These are phyloP conservation scores for Mycena venus DNA, from an alignment of 768 basidiomycete species.

Conservation along the genomic window DNA sequence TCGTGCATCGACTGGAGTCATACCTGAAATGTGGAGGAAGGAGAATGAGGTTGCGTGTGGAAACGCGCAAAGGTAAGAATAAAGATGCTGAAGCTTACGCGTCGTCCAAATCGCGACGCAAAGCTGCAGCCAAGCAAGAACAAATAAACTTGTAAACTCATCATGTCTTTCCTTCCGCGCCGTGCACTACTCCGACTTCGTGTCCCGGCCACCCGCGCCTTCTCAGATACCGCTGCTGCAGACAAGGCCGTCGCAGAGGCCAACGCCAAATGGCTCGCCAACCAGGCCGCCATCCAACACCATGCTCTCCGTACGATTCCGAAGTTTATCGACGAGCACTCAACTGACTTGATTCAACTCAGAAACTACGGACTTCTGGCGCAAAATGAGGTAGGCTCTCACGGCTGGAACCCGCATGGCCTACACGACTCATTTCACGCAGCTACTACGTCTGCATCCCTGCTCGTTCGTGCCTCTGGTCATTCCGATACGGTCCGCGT, in stretches of 20 bases:
- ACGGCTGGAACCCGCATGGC: slow-evolving; percentile 11
- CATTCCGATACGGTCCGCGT: background rate
- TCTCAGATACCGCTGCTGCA: slow-evolving; percentile 46
- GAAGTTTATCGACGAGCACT: background rate
- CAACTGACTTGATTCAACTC: slow-evolving; percentile 22
- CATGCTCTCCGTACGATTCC: slow-evolving; percentile 72
- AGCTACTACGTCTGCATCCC: slow-evolving; percentile 86
- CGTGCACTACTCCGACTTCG: slow-evolving; percentile 63
- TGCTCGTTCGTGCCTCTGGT: slow-evolving; percentile 68
- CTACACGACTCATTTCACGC: slow-evolving; percentile 33
- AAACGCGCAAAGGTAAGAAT: too few species aligned
- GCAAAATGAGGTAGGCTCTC: slow-evolving; percentile 80
- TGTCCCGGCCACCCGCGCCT: slow-evolving; percentile 49
- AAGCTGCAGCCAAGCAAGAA: slow-evolving; percentile 41
- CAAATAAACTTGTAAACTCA: slow-evolving; percentile 44
- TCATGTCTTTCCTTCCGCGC: slow-evolving; percentile 67
- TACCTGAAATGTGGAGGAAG: too few species aligned
- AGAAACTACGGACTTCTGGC: slow-evolving; percentile 88
- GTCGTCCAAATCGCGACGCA: slow-evolving; percentile 41
- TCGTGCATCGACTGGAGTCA: too few species aligned
- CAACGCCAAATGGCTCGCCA: slow-evolving; percentile 59
- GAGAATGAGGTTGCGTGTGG: too few species aligned
- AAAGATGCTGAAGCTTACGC: slow-evolving; percentile 36
- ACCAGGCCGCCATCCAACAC: slow-evolving; percentile 69
- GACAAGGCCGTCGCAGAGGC: slow-evolving; percentile 44